These are phyloP conservation scores for Sordariomycetes sp. DNA, from an alignment of 2,329 filamentous ascomycete genomes.

Conservation along the genomic window DNA sequence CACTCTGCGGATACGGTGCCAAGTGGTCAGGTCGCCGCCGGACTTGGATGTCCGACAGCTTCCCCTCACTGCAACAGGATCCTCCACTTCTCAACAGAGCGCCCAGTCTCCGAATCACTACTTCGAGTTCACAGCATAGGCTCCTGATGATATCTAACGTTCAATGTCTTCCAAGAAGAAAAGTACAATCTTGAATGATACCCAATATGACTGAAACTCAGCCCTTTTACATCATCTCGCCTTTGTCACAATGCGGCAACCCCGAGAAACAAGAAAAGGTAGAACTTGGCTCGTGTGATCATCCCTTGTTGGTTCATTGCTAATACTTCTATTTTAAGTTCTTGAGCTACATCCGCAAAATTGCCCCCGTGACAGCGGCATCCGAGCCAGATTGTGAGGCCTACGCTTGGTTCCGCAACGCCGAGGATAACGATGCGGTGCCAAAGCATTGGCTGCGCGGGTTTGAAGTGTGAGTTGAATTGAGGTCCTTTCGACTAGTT, in stretches of 20 bases:
- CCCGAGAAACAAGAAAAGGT: conserved; percentile 7
- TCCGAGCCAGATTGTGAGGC: conserved; percentile 5
- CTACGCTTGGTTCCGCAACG: conserved; percentile 10
- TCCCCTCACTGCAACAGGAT: too few species aligned
- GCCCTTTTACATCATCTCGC: conserved; percentile 5
- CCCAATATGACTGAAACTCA: too few species aligned
- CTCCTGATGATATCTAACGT: too few species aligned
- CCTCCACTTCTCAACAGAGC: too few species aligned
- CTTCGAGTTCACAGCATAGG: too few species aligned
- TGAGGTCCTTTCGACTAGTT: too few species aligned
- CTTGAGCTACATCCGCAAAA: conserved; percentile 4
- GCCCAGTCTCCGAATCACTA: too few species aligned
- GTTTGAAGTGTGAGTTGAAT: conserved; percentile 9
- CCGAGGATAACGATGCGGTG: conserved; percentile 8
- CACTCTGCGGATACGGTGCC: too few species aligned
- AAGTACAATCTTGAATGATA: too few species aligned
- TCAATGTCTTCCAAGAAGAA: too few species aligned
- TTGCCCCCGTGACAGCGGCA: conserved; percentile 5
- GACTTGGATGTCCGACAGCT: too few species aligned
- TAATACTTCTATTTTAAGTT: conserved; percentile 7
- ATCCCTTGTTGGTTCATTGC: background rate
- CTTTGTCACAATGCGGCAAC: conserved; percentile 6
- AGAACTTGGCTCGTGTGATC: conserved; percentile 1
- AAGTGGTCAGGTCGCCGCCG: too few species aligned
- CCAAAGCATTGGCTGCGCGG: conserved; percentile 8